phyloP scores from a whole-genome alignment of 371 early-diverging fungal species.

The Neoconidiobolus thromboides region DNA sequence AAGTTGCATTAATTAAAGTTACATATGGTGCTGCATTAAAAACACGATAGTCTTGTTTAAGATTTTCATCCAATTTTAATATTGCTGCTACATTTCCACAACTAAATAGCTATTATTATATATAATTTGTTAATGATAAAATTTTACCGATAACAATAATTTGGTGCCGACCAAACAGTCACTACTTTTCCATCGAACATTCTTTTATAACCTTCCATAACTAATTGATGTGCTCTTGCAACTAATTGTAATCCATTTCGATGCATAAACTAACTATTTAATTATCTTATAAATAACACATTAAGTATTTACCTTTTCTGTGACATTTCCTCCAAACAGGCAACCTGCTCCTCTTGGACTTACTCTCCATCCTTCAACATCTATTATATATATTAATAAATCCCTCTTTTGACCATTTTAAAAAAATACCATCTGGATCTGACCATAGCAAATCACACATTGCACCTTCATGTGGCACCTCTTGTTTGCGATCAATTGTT shows the following conservation, averaged over 20 bases:
- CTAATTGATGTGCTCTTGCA: constrained; percentile 97
- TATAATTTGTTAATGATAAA: background rate
- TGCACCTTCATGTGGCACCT: constrained; percentile 97
- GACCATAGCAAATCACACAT: constrained; percentile 99
- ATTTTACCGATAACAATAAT: constrained; percentile 83
- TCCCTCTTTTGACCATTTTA: background rate
- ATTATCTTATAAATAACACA: background rate
- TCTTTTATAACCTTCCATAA: constrained; percentile 94
- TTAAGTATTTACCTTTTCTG: constrained; percentile 32
- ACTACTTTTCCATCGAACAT: constrained; percentile 93
- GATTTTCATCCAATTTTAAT: constrained; percentile 84
- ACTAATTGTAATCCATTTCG: constrained; percentile 82
- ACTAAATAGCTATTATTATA: constrained; percentile 12
- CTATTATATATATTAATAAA: constrained; percentile 14
- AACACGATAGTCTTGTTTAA: constrained; percentile 61
- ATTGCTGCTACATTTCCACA: constrained; percentile 99
- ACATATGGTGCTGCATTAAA: constrained; percentile 21
- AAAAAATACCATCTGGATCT: constrained; percentile 78
- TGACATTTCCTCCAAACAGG: constrained; percentile 91
- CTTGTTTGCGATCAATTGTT: constrained; percentile 92
- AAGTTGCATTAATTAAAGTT: background rate
- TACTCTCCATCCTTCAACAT: constrained; percentile 84
- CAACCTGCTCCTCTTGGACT: constrained; percentile 98
- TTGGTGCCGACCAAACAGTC: constrained; percentile 99
- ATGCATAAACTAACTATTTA: constrained; percentile 46